These are phyloP conservation scores for Zasmidium cellare DNA, from an alignment of 2,329 filamentous ascomycete species.

Conservation along the genomic window DNA sequence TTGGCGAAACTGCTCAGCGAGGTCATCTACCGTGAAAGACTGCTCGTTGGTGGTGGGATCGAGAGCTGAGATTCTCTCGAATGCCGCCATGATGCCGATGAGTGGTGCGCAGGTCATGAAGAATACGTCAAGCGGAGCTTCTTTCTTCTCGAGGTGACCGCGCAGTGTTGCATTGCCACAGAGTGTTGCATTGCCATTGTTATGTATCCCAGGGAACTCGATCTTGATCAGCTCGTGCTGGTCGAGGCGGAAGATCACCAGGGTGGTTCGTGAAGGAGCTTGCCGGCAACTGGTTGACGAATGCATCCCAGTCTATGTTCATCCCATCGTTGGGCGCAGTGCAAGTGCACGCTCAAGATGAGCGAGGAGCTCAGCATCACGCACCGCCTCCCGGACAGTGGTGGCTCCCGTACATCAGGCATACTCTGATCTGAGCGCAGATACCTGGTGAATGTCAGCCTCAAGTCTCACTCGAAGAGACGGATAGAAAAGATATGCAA, in stretches of 20 bases:
- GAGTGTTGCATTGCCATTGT: no score
- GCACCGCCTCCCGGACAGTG: conserved; percentile 19
- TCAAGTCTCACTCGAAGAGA: neutral
- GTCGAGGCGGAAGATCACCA: neutral
- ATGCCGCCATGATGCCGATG: neutral
- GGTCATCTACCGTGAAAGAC: neutral
- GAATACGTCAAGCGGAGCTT: conserved; percentile 51
- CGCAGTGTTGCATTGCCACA: conserved; percentile 49
- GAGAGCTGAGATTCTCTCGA: no score
- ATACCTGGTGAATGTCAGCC: neutral
- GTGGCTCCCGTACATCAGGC: conserved; percentile 15
- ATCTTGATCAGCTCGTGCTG: neutral
- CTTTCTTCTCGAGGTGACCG: conserved; percentile 49
- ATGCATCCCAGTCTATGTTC: neutral
- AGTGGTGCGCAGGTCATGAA: conserved; percentile 46
- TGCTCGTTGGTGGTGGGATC: neutral
- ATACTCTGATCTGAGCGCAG: neutral
- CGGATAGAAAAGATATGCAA: neutral
- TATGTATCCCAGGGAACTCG: neutral
- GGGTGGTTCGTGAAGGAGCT: no score
- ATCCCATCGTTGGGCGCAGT: neutral
- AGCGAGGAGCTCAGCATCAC: conserved; percentile 18
- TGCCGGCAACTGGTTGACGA: neutral
- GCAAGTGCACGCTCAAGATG: neutral
- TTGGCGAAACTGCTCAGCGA: conserved; percentile 7